Evolutionary conservation across 805 yeast species (phyloP), one percentile per base, ranked within the genome.

Genomic region (Schwanniomyces yamadae): DNA sequence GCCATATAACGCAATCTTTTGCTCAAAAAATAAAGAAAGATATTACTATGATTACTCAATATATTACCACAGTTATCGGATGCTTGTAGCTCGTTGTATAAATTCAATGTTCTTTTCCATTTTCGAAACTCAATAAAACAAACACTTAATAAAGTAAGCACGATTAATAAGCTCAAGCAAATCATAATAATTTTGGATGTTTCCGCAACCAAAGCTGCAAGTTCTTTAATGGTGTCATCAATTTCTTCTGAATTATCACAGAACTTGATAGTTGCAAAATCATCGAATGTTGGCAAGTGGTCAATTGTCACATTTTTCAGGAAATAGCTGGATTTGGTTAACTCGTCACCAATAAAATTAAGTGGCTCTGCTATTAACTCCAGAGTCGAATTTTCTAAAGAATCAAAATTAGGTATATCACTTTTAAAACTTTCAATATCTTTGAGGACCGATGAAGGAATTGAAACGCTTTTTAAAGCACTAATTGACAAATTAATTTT

Each of bases 401-500:
- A 69, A 2, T 73, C 76, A 54, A 87, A 87, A 41, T 77, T 74
- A 0, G 95, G 95, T 0, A 84, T 61, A 2, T 75, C 64, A 0
- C 62, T 58, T 14, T 74, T 62, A 27, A 89, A 57, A 0, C 51
- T 44, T 3, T 75, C 73, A 12, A 93, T 64, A 19, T 79, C 75
- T 1, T 56, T 54, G 44, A 85, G 75, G 27, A 90, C 79, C 0
- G 79, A 60, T 0, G 77, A 49, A 1, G 96, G 87, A 9, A 93
- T 84, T 11, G 74, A 53, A 38, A 91, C 56, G 40, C 81, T 50
- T 43, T 73, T 60, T 45, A 91, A 59, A 0, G 77, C 60, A 7
- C 59, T 52, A 4, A 87, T 68, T 0, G 89, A 77, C 13, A 84
- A 52, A 48, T 80, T 77, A 18, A 89, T 78, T 17, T 71, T 66